Conservation (phyloP, 768 basidiomycete genomes). For the Coprinopsis strossmayeri region DNA sequence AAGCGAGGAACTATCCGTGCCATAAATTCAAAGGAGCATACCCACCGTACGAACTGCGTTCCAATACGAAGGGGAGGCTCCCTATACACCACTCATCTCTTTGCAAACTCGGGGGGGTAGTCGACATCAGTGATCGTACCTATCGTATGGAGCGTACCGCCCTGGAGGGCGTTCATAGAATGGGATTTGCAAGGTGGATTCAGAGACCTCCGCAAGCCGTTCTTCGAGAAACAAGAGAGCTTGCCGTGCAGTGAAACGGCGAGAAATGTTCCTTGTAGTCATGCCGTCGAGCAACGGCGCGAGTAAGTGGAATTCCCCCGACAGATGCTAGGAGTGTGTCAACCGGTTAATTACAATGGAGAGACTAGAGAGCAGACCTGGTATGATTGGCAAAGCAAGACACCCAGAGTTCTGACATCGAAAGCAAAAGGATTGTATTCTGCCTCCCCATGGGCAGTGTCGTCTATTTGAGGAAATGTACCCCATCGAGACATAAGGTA, state of each 20-base stretch:
- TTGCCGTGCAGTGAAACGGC: neutral
- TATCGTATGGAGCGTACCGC: too few relatives aligned
- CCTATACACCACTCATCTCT: too few relatives aligned
- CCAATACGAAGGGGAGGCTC: too few relatives aligned
- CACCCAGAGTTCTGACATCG: slow-evolving; percentile 18
- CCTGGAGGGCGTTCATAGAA: too few relatives aligned
- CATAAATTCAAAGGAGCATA: too few relatives aligned
- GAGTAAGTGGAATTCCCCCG: neutral
- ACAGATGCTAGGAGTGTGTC: neutral
- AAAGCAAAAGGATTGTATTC: slow-evolving; percentile 21
- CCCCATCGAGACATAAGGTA: neutral
- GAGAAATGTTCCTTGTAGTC: neutral
- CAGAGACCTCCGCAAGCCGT: too few relatives aligned
- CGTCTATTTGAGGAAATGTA: slow-evolving; percentile 4
- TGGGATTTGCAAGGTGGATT: too few relatives aligned
- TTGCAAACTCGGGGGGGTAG: too few relatives aligned
- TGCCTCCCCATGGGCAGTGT: slow-evolving; percentile 18
- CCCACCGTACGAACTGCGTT: too few relatives aligned
- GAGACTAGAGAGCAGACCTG: too few relatives aligned
- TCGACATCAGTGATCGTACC: too few relatives aligned
- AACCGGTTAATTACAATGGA: neutral
- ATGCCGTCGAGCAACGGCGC: neutral
- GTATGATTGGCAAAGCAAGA: slow-evolving; percentile 2
- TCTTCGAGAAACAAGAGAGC: neutral
- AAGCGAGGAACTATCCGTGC: too few relatives aligned